phyloP scores from a whole-genome alignment of 345 rosid genomes.

The Eutrema heterophyllum region DNA sequence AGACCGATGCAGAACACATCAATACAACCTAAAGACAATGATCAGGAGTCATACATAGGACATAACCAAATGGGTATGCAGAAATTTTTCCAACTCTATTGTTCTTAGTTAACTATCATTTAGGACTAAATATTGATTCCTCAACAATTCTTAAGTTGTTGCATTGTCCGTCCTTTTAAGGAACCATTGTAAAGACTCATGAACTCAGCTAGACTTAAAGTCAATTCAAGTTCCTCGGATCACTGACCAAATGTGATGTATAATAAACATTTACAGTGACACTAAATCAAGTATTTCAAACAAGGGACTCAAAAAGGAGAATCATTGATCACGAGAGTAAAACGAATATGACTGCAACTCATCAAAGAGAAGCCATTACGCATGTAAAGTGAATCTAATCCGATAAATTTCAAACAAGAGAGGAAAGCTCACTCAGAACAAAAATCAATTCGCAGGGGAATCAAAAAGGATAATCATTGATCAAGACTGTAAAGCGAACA shows the following conservation, averaged over 20 bases:
- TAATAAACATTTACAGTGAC: neutral
- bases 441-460: neutral
- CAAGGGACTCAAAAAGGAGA: slow-evolving; percentile 3
- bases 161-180: neutral
- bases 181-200: neutral
- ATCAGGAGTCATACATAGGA: neutral
- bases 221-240: neutral
- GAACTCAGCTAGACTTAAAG: neutral
- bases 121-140: neutral
- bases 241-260: neutral
- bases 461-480: neutral
- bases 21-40: neutral
- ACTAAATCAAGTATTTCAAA: neutral
- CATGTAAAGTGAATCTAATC: neutral
- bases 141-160: neutral
- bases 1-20: neutral
- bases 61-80: neutral
- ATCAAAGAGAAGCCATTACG: neutral
- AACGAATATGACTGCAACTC: neutral
- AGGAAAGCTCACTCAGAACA: slow-evolving; percentile 1
- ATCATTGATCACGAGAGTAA: neutral
- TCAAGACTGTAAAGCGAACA: neutral
- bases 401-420: neutral
- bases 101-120: neutral
- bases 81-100: neutral